Conservation (phyloP, 106 monocot genomes). For the Allium sativum region DNA sequence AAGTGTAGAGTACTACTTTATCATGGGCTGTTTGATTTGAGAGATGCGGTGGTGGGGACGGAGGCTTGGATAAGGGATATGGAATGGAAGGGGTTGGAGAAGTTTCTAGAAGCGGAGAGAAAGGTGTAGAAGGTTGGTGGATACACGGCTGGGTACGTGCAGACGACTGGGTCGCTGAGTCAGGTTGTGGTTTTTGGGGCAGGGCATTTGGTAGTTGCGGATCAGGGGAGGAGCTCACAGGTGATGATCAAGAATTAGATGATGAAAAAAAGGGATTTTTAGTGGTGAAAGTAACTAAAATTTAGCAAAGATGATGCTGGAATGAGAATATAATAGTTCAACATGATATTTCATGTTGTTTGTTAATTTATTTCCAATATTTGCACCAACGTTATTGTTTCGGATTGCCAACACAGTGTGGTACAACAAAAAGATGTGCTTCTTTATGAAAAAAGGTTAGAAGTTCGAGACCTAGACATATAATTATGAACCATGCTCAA, state of each 20-base stretch:
- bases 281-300: too few species aligned
- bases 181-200: constrained; percentile 57
- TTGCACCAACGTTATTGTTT: too few species aligned
- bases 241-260: constrained; percentile 86
- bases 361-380: too few species aligned
- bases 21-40: constrained; percentile 58
- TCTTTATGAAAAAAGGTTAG: too few species aligned
- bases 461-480: too few species aligned
- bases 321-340: too few species aligned
- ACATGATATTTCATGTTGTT: too few species aligned
- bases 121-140: constrained; percentile 55
- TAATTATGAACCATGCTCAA: too few species aligned
- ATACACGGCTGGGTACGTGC: constrained; percentile 57
- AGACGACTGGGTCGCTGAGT: constrained; percentile 41
- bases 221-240: constrained; percentile 53
- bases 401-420: too few species aligned
- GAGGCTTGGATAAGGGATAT: constrained; percentile 77
- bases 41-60: constrained; percentile 68
- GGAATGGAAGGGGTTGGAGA: constrained; percentile 51
- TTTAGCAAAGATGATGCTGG: too few species aligned
- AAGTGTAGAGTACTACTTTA: constrained; percentile 50
- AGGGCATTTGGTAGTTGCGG: constrained; percentile 64
- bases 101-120: constrained; percentile 48
- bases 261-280: constrained; percentile 33
- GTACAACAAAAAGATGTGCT: too few species aligned